A percentile compares a stretch with the other conserved stretches of the same genome.
phyloP scores from a whole-genome alignment of 306 rosid species.

The Mimosa pudica region DNA sequence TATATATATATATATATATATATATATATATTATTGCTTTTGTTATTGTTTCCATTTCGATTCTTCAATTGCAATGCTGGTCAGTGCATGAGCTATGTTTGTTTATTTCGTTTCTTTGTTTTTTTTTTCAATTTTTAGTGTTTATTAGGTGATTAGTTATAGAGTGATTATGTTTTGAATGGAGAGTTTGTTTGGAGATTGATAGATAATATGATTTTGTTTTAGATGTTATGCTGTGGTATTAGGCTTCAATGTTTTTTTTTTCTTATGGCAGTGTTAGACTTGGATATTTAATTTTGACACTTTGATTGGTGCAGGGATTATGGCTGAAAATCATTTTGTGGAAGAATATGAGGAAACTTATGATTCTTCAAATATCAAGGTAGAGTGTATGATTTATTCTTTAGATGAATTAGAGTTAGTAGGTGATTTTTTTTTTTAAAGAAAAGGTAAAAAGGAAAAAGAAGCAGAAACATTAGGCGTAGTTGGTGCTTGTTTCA shows the following conservation, averaged over 20 bases:
- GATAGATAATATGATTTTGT: conserved; percentile 5
- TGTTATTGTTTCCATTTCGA: not conserved
- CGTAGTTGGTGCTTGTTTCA: not conserved
- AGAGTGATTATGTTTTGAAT: not conserved
- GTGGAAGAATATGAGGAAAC: conserved; percentile 37
- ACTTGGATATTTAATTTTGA: not conserved
- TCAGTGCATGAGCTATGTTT: not conserved
- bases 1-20: too few species aligned
- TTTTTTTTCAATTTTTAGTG: not conserved
- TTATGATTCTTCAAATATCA: conserved; percentile 33
- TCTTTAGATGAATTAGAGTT: not conserved
- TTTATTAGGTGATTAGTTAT: not conserved
- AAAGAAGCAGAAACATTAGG: not conserved
- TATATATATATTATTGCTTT: not conserved
- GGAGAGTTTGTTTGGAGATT: not conserved
- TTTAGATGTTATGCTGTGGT: not conserved
- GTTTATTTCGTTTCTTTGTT: not conserved
- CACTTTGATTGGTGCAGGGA: conserved; percentile 38
- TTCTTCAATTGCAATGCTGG: not conserved
- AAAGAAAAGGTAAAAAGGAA: not conserved
- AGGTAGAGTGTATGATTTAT: conserved; percentile 43
- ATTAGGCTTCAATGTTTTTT: not conserved
- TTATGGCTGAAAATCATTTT: conserved; percentile 43
- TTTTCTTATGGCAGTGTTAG: not conserved
- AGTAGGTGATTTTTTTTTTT: not conserved